Base-by-base conservation (phyloP, 306 rosid species). In the Quercus berberidifolia region DNA sequence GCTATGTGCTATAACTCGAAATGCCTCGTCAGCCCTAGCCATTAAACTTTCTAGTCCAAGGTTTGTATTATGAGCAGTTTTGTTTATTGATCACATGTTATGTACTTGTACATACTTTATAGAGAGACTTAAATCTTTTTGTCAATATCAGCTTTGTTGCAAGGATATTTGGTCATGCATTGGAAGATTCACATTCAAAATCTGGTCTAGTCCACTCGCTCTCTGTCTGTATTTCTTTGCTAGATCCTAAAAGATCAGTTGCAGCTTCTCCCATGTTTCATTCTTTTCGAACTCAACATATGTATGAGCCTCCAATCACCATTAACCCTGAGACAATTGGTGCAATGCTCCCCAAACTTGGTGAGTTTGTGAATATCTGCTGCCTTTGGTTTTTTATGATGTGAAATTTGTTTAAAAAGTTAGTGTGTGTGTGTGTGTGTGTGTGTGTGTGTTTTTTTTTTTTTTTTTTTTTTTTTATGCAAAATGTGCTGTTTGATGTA, bases 21-120 rank as follows among this genome's bases (percentile, higher is more conserved):
- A 87, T 91, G 90, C 93, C 35, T 90, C 98, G 3, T 96, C 99
- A 51, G 85, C 99, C 73, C 85, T 96, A 56, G 99, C 97, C 76
- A 78, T 85, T 74, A 93, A 91, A 88, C 94, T 96, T 83, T 93
- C 91, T 74, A 93, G 99, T 83, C 94, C 94, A 85, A 90, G 99
- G 99, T 96, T 77, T 89, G 86, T 84, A 69, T 79, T 13, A 13
- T 73, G 60, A 77, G 74, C 71, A 74, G 80, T 64, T n/a, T 77
- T 17, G 25, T 54, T 23, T 41, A 41, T 68, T 59, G 55, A 25
- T 3, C 5, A 15, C 17, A 5, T 57, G 19, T 74, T 10, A 19
- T 17, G 60, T 9, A 28, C 28, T 56, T 25, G 63, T 62, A 20
- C 23, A 12, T 55, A 46, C 38, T 55, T 28, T 62, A 31, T 55